Evolutionary conservation across 331 rosid genomes (phyloP), one percentile per base, ranked within the genome.

Genomic region (Stylosanthes scabra): DNA sequence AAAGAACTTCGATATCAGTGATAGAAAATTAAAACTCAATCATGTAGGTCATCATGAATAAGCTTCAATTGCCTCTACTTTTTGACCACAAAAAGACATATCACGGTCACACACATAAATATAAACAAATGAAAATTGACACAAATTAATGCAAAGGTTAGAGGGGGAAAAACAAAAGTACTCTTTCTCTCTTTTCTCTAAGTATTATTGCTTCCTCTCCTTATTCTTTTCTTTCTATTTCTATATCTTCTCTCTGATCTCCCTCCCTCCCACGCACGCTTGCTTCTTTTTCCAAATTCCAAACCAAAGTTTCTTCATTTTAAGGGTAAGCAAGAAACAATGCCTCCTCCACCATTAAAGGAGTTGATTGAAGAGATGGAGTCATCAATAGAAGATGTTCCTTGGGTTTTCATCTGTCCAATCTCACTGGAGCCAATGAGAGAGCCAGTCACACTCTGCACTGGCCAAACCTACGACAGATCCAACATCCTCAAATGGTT

Each of bases 401-500:
- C 97, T 5, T 84, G 85, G 1, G 96, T 89, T 64, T 89, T 91
- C 59, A 84, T 91, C 25, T 89, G 96, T 71, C 96, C 97, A 45
- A 91, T 91, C 73, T 91, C 97, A 0, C 65, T 89, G 11, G 89
- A 88, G 79, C 90, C 97, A 47, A 91, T 91, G 97, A 83, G 51
- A 63, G 96, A 91, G 71, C 93, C 96, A 0, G 97, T 91, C 46
- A 91, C 97, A 13, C 88, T 91, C 11, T 91, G 96, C 85, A 89
- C 97, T 6, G 93, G 97, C 4, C 97, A 91, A 75, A 89, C 97
- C 45, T 91, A 91, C 6, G 97, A 89, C 82, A 84, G 96, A 56
- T 72, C 85, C 75, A 91, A 87, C 80, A 89, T 91, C 45, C 83
- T 83, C 67, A 89, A 80, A 80, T 91, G 97, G 97, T 81, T 91